Conservation (phyloP, 2,329 filamentous ascomycete species). For the Venturia asperata region DNA sequence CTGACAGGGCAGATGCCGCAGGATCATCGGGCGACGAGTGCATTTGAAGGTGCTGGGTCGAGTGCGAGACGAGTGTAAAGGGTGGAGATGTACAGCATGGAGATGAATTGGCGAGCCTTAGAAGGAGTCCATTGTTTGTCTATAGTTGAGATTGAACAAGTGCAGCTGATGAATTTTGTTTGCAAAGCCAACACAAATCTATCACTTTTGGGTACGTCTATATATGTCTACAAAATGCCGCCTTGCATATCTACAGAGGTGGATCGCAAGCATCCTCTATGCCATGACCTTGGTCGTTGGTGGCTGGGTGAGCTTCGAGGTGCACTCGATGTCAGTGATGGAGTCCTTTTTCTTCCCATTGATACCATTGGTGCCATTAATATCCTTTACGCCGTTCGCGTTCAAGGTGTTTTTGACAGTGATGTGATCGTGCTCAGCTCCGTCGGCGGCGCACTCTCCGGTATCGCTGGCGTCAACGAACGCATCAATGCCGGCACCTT, state of each 20-base stretch:
- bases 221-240: background rate
- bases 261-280: background rate
- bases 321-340: background rate
- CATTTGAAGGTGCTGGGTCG: too few relatives aligned
- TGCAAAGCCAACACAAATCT: too few relatives aligned
- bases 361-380: background rate
- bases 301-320: background rate
- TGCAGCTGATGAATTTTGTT: too few relatives aligned
- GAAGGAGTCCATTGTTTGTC: too few relatives aligned
- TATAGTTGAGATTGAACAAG: too few relatives aligned
- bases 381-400: background rate
- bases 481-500: conserved; percentile 60
- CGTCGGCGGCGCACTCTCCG: conserved; percentile 46
- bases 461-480: conserved; percentile 64
- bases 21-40: too few relatives aligned
- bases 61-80: too few relatives aligned
- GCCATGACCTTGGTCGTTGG: conserved; percentile 12
- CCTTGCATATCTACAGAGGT: background rate
- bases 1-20: too few relatives aligned
- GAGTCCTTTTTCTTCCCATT: conserved; percentile 9
- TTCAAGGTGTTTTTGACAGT: background rate
- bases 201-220: background rate
- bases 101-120: too few relatives aligned
- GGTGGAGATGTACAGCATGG: too few relatives aligned
- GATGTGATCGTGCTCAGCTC: background rate